Percentiles rank a stretch among this genome's conserved stretches.
Conservation (phyloP, 139 green algal species). For the Ettlia oleoabundans region DNA sequence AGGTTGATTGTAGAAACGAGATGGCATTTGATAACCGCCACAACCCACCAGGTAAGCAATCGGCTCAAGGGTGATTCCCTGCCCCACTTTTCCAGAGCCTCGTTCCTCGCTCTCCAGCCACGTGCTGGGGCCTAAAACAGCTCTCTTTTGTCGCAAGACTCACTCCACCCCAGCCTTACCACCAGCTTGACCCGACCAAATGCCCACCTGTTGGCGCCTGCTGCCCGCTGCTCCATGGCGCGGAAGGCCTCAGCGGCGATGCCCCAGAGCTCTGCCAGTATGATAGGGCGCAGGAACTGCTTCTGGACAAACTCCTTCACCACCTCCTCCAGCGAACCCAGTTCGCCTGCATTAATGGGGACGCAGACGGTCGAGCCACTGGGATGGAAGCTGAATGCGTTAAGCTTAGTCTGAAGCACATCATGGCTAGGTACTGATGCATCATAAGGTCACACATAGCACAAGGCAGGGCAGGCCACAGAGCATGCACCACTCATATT, state of each 20-base stretch:
- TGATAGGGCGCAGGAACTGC: constrained; percentile 44
- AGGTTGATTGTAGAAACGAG: neutral
- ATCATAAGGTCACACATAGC: too few relatives aligned
- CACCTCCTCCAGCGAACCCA: constrained; percentile 78
- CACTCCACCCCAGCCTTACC: neutral
- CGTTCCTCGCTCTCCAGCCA: too few relatives aligned
- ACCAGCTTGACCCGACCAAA: neutral
- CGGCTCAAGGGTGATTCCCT: too few relatives aligned
- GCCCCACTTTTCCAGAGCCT: too few relatives aligned
- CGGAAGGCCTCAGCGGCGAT: constrained; percentile 12
- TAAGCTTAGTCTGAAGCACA: neutral
- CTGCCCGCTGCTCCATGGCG: neutral
- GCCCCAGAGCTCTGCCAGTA: constrained; percentile 50
- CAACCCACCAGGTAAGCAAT: too few relatives aligned
- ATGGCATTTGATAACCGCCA: too few relatives aligned
- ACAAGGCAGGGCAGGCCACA: too few relatives aligned
- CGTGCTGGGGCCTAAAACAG: too few relatives aligned
- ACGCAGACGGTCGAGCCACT: neutral
- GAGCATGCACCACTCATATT: neutral
- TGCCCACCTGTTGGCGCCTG: neutral
- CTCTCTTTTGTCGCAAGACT: neutral
- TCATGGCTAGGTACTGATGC: too few relatives aligned
- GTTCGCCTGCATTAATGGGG: constrained; percentile 57
- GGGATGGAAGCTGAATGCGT: too few relatives aligned
- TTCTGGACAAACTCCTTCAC: constrained; percentile 53